Percentiles rank a stretch among this genome's conserved stretches.
These are phyloP conservation scores for Glutinoglossum americanum DNA, from an alignment of 495 filamentous ascomycete genomes.

Conservation along the genomic window DNA sequence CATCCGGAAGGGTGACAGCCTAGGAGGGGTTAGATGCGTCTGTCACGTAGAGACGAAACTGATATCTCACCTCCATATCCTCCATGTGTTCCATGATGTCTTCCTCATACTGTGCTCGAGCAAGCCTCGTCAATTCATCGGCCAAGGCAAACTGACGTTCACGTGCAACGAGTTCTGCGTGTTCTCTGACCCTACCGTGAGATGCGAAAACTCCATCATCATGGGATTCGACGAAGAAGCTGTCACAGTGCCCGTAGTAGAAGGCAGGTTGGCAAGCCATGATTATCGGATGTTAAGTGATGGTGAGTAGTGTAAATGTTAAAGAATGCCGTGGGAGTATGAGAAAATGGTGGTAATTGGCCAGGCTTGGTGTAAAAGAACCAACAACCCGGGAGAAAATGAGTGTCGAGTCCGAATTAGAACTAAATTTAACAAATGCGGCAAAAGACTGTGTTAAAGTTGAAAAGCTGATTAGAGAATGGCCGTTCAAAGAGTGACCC, in stretches of 20 bases:
- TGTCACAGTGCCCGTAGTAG: slow-evolving; percentile 38
- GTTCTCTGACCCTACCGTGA: slow-evolving; percentile 33
- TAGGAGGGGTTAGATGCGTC: slow-evolving; percentile 13
- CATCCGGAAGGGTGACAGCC: slow-evolving; percentile 80
- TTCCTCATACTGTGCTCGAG: slow-evolving; percentile 74
- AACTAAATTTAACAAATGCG: slow-evolving; percentile 2
- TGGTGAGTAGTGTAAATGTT: slow-evolving; percentile 23
- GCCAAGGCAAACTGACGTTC: slow-evolving; percentile 67
- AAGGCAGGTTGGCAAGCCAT: slow-evolving; percentile 3
- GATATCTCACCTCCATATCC: slow-evolving; percentile 66
- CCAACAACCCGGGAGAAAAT: background rate
- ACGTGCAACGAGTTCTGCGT: slow-evolving; percentile 48
- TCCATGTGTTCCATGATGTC: slow-evolving; percentile 86
- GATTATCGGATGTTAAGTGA: slow-evolving; percentile 13
- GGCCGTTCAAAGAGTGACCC: slow-evolving; percentile 22
- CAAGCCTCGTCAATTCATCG: slow-evolving; percentile 62
- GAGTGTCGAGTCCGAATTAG: slow-evolving; percentile 5
- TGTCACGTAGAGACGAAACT: background rate
- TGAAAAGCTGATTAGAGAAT: slow-evolving; percentile 17
- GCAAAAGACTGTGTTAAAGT: slow-evolving; percentile 30
- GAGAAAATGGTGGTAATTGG: too few relatives aligned
- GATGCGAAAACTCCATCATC: slow-evolving; percentile 31
- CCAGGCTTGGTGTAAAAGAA: background rate
- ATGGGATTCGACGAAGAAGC: slow-evolving; percentile 74
- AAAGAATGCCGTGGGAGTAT: background rate